Evolutionary conservation across 768 basidiomycete genomes (phyloP).

Genomic region (Boletus rubescentipes): DNA sequence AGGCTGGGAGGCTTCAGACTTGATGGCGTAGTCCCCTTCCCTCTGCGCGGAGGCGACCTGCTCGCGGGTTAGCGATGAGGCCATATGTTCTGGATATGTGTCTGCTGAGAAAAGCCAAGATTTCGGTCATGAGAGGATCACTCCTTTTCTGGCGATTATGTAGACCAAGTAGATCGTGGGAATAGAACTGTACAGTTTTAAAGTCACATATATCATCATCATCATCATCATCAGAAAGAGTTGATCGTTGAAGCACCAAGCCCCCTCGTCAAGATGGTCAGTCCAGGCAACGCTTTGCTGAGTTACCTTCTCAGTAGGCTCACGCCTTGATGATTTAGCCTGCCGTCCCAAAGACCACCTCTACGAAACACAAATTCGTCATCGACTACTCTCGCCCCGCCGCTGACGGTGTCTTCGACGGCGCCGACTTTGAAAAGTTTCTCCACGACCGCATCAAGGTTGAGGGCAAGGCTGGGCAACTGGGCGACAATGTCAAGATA

Average conservation of each 20-base stretch:
- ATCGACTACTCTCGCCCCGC: conserved; percentile 88
- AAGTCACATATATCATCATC: conserved; percentile 15
- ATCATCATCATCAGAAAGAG: neutral
- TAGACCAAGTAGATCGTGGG: conserved; percentile 16
- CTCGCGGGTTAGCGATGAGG: conserved; percentile 49
- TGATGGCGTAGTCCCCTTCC: conserved; percentile 76
- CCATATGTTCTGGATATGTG: conserved; percentile 13
- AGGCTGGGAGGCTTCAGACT: conserved; percentile 71
- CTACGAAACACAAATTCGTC: conserved; percentile 74
- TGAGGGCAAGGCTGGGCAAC: conserved; percentile 87
- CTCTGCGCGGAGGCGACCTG: conserved; percentile 75
- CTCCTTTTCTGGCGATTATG: conserved; percentile 13
- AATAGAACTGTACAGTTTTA: conserved; percentile 53
- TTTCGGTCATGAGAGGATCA: conserved; percentile 12
- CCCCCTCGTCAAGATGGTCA: conserved; percentile 65
- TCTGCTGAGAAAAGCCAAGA: conserved; percentile 11
- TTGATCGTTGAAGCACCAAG: neutral
- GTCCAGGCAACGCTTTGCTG: conserved; percentile 82
- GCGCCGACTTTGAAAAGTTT: conserved; percentile 78
- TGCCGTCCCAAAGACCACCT: conserved; percentile 48
- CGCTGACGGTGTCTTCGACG: conserved; percentile 58
- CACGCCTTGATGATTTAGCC: conserved; percentile 55
- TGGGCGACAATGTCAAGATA: conserved; percentile 88
- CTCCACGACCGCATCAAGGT: conserved; percentile 94
- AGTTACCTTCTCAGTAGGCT: conserved; percentile 92